Base-by-base conservation (phyloP, 139 green algal genomes). In the Edaphochlamys debaryana region DNA sequence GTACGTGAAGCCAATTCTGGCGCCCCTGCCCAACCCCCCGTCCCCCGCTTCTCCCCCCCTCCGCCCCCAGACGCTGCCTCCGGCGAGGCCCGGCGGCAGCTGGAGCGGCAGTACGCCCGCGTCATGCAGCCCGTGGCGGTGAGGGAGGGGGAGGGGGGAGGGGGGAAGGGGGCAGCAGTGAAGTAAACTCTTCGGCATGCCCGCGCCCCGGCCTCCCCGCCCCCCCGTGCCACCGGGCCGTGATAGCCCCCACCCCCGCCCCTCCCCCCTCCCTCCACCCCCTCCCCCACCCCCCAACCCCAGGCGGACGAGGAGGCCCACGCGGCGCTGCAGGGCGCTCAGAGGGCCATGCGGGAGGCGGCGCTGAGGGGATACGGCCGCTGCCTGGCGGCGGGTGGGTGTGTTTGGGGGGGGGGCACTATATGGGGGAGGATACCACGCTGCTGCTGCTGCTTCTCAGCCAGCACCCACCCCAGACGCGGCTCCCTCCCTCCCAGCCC, bases 241-340 rank as follows among this genome's bases (percentile, higher is more conserved):
- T n/a, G n/a, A n/a, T n/a, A n/a, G n/a, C n/a, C n/a, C n/a, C n/a
- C n/a, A n/a, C n/a, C n/a, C 32, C 62, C 29, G 11, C 66, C 36
- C 37, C 0, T 11, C 11, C 66, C 60, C 9, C 25, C 29, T 38
- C 7, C 29, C 60, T 17, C 17, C n/a, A n/a, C n/a, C 29, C 60
- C 29, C 60, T 22, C 7, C 60, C 85, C 36, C 66, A n/a, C 86
- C 69, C 71, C 93, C 89, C 73, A 87, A 96, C n/a, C n/a, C 69
- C 19, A 81, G 50, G 82, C 88, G 0, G 94, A 91, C 27, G 68
- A 89, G 54, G 82, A 79, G 6, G 92, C 96, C 72, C 92, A 98
- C 69, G 62, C 41, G 4, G 58, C 67, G 32, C 37, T 81, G 37
- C 58, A 58, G n/a, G 60, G 41, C n/a, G 82, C 37, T 3, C 69